Evolutionary conservation across 2,329 filamentous ascomycete species (phyloP), one percentile per base, ranked within the genome.

Genomic region (Podosphaera xanthii): DNA sequence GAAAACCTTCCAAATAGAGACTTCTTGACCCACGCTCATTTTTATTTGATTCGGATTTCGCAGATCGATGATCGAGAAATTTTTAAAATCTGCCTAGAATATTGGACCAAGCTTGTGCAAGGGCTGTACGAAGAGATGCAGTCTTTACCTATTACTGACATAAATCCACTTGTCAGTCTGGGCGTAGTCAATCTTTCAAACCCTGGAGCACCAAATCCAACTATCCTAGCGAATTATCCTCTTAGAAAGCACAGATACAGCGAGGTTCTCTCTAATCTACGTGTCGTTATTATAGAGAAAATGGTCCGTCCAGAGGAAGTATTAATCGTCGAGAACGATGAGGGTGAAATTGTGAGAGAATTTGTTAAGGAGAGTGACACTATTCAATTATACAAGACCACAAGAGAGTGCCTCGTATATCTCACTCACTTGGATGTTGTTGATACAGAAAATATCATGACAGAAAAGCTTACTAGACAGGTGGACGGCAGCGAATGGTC

Each of bases 91-190:
- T 94, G 87, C 70, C 76, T 98, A 62, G 94, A 98, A 71, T 98
- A 98, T 75, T 98, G 92, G 92, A 92, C 94, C 44, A 97, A 96
- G 73, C 79, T 97, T 57, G 94, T 98, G 5, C 91, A 94, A 68
- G 92, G 97, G 72, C 79, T 98, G 31, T 98, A 97, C 70, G 92
- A 98, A 70, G 92, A 98, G 75, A 96, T 97, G 90, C 92, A 98
- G 72, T 81, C 89, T 63, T 81, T 97, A 2, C 94, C 92, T 6
- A 87, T 97, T 65, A 89, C 87, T 58, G 92, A 98, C 66, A 77
- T 92, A 67, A 96, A 95, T 70, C 89, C 92, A 9, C 77, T 98
- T 22, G 79, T 94, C 67, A 85, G 81, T 67, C 86, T 94, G 75
- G 82, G 83, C 12, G 77, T 83, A 35, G 75, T 77, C 63, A 81